A percentile compares a stretch with the other conserved stretches of the same genome.
phyloP scores from a whole-genome alignment of 2,329 filamentous ascomycete genomes.

The Colletotrichum horii region DNA sequence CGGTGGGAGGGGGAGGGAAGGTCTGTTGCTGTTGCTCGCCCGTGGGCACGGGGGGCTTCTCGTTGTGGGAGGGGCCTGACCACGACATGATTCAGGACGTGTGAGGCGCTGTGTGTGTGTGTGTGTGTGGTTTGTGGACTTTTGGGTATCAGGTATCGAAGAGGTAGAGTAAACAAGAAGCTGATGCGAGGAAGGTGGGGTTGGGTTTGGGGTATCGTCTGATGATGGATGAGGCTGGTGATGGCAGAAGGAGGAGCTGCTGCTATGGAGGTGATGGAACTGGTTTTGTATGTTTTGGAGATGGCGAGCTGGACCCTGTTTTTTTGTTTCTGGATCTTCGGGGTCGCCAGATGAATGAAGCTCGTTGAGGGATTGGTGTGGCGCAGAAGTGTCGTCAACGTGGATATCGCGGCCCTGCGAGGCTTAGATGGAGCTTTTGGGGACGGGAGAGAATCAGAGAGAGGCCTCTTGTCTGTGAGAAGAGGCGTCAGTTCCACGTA shows the following conservation, averaged over 20 bases:
- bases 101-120: background rate
- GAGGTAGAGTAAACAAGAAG: background rate
- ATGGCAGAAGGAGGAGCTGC: background rate
- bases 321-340: background rate
- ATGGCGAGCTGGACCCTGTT: background rate
- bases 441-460: background rate
- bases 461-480: background rate
- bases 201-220: background rate
- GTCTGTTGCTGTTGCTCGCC: constrained; percentile 7
- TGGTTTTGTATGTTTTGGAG: constrained; percentile 8
- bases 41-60: constrained; percentile 21
- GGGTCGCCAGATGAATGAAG: background rate
- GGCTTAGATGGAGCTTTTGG: background rate
- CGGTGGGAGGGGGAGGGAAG: background rate
- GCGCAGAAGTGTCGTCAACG: constrained; percentile 13
- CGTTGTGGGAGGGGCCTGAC: constrained; percentile 4
- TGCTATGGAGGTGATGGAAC: background rate
- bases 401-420: background rate
- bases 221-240: background rate
- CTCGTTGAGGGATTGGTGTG: background rate
- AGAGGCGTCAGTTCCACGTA: background rate
- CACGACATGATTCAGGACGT: constrained; percentile 8
- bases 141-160: background rate
- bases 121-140: background rate
- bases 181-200: background rate